Percentiles rank a stretch among this genome's conserved stretches.
Evolutionary conservation across 208 protist genomes (phyloP).

Genomic region (Trypanosoma mega): DNA sequence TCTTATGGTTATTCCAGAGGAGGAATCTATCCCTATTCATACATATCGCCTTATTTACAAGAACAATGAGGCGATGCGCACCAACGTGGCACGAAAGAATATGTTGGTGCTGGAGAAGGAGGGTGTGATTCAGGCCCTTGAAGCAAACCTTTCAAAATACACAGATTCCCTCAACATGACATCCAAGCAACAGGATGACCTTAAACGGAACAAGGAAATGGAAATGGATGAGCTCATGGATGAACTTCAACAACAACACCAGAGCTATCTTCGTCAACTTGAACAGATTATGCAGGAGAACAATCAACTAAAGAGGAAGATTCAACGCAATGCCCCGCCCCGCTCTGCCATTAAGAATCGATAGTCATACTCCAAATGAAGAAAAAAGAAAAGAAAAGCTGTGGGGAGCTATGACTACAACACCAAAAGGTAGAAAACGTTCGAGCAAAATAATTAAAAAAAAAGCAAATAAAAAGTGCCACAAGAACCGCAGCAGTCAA

Average conservation of each 20-base stretch:
- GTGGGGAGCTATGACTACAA: no score
- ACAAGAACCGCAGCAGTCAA: slow-evolving; percentile 1
- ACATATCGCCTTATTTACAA: slow-evolving; percentile 86
- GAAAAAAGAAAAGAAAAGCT: no score
- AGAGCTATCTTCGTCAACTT: slow-evolving; percentile 39
- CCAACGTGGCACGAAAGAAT: slow-evolving; percentile 82
- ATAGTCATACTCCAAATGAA: no score
- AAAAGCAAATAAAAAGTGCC: slow-evolving; percentile 1
- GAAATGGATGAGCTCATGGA: slow-evolving; percentile 46
- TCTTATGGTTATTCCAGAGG: slow-evolving; percentile 66
- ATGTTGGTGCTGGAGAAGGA: slow-evolving; percentile 91
- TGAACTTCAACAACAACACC: slow-evolving; percentile 51
- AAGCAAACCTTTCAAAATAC: slow-evolving; percentile 62
- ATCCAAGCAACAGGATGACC: slow-evolving; percentile 46
- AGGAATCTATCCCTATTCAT: slow-evolving; percentile 80
- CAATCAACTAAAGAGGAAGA: slow-evolving; percentile 41
- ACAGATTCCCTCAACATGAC: slow-evolving; percentile 54
- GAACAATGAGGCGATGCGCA: slow-evolving; percentile 84
- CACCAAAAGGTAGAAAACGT: not conserved
- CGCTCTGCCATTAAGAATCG: slow-evolving; percentile 7
- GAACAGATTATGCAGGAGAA: slow-evolving; percentile 56
- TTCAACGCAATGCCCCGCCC: slow-evolving; percentile 4
- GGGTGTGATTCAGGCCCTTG: slow-evolving; percentile 71
- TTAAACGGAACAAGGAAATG: slow-evolving; percentile 38
- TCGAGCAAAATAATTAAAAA: not conserved